Conservation (phyloP, 2,329 filamentous ascomycete species). For the Didymella glomerata region DNA sequence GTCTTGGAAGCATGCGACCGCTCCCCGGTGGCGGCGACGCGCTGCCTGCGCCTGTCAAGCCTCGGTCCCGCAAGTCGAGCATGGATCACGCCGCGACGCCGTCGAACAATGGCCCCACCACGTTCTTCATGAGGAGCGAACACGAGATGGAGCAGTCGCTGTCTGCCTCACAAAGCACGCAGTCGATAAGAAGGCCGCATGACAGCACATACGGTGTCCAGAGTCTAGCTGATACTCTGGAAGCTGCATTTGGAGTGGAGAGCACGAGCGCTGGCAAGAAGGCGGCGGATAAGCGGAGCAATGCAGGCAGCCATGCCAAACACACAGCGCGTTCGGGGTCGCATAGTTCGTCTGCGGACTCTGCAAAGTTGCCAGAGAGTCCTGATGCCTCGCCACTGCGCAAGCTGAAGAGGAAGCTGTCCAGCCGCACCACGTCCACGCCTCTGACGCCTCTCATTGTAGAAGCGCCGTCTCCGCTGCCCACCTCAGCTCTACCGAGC, state of each 20-base stretch:
- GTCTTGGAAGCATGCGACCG: constrained; percentile 42
- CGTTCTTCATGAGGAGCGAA: constrained; percentile 68
- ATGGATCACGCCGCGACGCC: constrained; percentile 43
- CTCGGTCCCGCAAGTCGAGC: constrained; percentile 51
- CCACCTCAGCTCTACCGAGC: constrained; percentile 61
- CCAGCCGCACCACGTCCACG: constrained; percentile 32
- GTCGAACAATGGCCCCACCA: constrained; percentile 57
- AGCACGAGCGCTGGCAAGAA: constrained; percentile 32
- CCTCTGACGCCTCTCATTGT: constrained; percentile 38
- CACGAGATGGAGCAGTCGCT: constrained; percentile 57
- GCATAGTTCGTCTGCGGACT: constrained; percentile 32
- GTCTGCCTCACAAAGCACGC: constrained; percentile 33
- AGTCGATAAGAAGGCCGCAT: constrained; percentile 25
- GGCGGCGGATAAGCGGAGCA: constrained; percentile 36
- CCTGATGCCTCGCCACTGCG: constrained; percentile 31
- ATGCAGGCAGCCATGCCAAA: constrained; percentile 41
- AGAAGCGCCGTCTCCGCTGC: constrained; percentile 54
- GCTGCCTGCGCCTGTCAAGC: constrained; percentile 41
- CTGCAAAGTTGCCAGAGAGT: constrained; percentile 31
- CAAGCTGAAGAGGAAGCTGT: constrained; percentile 35
- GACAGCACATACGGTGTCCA: constrained; percentile 65
- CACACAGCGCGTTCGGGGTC: constrained; percentile 31
- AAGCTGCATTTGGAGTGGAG: constrained; percentile 51
- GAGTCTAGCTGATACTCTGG: constrained; percentile 64
- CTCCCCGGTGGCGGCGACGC: constrained; percentile 46